These are phyloP conservation scores for Didymella pomorum DNA, from an alignment of 2,329 filamentous ascomycete species.

Conservation along the genomic window DNA sequence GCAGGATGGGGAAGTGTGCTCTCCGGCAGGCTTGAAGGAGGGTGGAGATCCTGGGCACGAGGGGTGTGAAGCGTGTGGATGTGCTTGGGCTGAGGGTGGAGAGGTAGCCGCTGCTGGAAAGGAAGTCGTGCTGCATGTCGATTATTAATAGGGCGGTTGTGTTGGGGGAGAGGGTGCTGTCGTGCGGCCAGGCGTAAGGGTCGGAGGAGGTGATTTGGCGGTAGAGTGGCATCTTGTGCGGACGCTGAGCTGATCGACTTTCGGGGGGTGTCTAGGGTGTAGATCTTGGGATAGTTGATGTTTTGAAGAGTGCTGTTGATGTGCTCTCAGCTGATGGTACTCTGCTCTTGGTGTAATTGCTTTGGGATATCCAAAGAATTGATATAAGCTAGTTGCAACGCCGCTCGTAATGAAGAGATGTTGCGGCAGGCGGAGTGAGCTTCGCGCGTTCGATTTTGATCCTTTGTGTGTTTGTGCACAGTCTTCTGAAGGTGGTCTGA, in stretches of 20 bases:
- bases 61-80: constrained; percentile 49
- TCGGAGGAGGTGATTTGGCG: constrained; percentile 34
- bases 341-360: background rate
- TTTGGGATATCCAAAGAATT: no score
- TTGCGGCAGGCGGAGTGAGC: no score
- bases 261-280: no score
- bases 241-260: no score
- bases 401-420: no score
- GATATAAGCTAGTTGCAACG: no score
- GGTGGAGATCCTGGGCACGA: constrained; percentile 55
- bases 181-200: constrained; percentile 55
- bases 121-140: constrained; percentile 65
- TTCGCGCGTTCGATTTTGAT: no score
- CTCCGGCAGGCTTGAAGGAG: constrained; percentile 55
- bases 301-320: no score
- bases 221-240: constrained; percentile 19
- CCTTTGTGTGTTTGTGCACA: no score
- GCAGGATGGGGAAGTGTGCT: constrained; percentile 54
- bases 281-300: no score
- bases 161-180: constrained; percentile 47
- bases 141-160: constrained; percentile 63
- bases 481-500: no score
- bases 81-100: constrained; percentile 57
- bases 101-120: constrained; percentile 60
- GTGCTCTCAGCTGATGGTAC: background rate